phyloP scores from a whole-genome alignment of 352 stramenopile species.

The Globisporangium nodosum region DNA sequence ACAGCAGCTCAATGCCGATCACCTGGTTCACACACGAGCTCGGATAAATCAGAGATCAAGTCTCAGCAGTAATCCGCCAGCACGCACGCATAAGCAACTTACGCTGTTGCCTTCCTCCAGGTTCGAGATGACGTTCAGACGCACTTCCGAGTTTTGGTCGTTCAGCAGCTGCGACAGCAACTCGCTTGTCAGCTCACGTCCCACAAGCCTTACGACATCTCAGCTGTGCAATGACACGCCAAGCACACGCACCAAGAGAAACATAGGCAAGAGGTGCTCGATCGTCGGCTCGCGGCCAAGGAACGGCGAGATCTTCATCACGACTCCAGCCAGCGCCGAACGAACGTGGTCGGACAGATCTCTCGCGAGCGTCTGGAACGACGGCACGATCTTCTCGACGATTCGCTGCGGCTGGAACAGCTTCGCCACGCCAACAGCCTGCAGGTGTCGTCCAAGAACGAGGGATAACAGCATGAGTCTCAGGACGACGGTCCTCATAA shows the following conservation, averaged over 20 bases:
- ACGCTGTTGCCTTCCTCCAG: slow-evolving; percentile 94
- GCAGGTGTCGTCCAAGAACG: not conserved
- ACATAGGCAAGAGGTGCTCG: slow-evolving; percentile 92
- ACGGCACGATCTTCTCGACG: slow-evolving; percentile 72
- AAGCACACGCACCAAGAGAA: slow-evolving; percentile 73
- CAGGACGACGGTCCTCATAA: not conserved
- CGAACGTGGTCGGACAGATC: slow-evolving; percentile 97
- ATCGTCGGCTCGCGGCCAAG: slow-evolving; percentile 93
- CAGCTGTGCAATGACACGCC: not conserved
- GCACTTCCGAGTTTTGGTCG: slow-evolving; percentile 96
- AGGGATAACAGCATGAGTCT: not conserved
- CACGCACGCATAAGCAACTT: slow-evolving; percentile 10
- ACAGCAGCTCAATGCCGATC: slow-evolving; percentile 96
- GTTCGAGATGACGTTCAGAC: slow-evolving; percentile 98
- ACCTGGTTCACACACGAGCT: slow-evolving; percentile 41
- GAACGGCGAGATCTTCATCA: slow-evolving; percentile 94
- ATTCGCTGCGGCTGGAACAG: slow-evolving; percentile 60
- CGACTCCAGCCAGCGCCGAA: slow-evolving; percentile 91
- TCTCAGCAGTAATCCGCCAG: not conserved
- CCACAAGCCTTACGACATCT: not conserved
- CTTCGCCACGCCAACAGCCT: slow-evolving; percentile 38
- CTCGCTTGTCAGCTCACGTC: not conserved
- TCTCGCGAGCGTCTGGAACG: slow-evolving; percentile 91
- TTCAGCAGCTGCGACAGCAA: slow-evolving; percentile 79
- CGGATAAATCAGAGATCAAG: not conserved